Evolutionary conservation across 192 early-diverging fungal species (phyloP), one percentile per base, ranked within the genome.

Genomic region (Coemansia sp.): DNA sequence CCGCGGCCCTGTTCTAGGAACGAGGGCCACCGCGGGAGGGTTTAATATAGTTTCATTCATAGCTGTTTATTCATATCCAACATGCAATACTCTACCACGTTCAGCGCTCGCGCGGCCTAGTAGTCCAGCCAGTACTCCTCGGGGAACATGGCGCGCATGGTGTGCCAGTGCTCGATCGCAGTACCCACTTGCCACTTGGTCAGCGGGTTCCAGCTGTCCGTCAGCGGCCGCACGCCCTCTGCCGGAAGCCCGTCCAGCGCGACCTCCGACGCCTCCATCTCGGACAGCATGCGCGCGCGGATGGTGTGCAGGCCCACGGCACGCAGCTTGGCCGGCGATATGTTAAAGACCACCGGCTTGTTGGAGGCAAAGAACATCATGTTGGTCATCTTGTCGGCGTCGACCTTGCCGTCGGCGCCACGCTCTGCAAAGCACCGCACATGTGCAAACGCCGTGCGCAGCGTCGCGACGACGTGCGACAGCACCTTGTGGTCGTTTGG

Each of bases 111-210:
- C 18, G 15, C 9, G 26, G 20, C 10, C 46, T 78, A 88, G 59
- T 81, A 88, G 44, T 84, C 78, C 7, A 81, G 52, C 91, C 91
- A 93, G 64, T 89, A 85, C 11, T 81, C 83, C 17, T 66, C 47
- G 11, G 82, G 78, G 46, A 91, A 80, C 60, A 91, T 43, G 4
- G 60, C 57, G 32, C 85, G 71, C 85, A 92, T 89, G 41, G 83
- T 67, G 11, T 80, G 55, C 89, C 88, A 93, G 67, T 93, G 89
- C 43, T 73, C 66, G 41, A 66, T 42, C 4, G 88, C 86, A 1
- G 79, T 72, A 2, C 44, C 40, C 1, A 73, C 55, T 73, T 87
- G 85, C 69, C 83, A 75, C 26, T 51, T 46, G 36, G 75, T 58
- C 53, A 89, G 67, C 32, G 83, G 81, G 49, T 87, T 88, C 44